Evolutionary conservation across 805 yeast genomes (phyloP), one percentile per base, ranked within the genome.

Genomic region (Candida stauntonica): DNA sequence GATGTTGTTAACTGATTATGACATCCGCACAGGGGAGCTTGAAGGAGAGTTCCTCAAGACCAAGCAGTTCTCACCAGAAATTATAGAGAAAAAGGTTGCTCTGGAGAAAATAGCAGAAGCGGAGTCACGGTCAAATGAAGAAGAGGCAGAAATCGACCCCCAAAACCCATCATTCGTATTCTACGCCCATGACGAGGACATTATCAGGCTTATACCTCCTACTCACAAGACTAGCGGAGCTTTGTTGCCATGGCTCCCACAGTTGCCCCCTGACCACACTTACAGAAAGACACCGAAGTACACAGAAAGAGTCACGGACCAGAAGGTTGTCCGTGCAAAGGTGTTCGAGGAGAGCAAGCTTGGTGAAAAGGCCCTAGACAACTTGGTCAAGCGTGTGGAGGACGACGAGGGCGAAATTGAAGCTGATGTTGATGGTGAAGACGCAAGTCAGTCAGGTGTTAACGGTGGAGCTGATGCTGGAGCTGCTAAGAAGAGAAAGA

Each of bases 241-340:
- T 42, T 70, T 86, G 7, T 94, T 94, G 0, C 55, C 64, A 5
- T 88, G 88, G 80, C 64, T 91, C 50, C 99, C 99, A 0, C 77
- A 78, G 11, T 68, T 91, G 20, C 99, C 99, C 1, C 96, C 98
- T 0, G 95, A 87, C 52, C 94, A 89, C 60, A 91, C 98, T 0
- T 91, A 83, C 57, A 79, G 77, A 59, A 74, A 79, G 39, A 84
- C 96, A 0, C 83, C 95, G 0, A 70, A 72, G 46, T 88, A 67
- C 56, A 70, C 79, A 39, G 66, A 75, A 17, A 68, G 80, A 16
- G 62, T 79, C 13, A 73, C 79, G 2, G 91, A 86, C 52, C 86
- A 89, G 44, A 76, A 81, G 46, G 66, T 73, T 41, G 70, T 91
- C 38, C 70, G 91, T 45, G 75, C 83, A 39, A 75, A 75, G 50